phyloP scores from a whole-genome alignment of 2,329 filamentous ascomycete species.

The Colletotrichum neosansevieriae region DNA sequence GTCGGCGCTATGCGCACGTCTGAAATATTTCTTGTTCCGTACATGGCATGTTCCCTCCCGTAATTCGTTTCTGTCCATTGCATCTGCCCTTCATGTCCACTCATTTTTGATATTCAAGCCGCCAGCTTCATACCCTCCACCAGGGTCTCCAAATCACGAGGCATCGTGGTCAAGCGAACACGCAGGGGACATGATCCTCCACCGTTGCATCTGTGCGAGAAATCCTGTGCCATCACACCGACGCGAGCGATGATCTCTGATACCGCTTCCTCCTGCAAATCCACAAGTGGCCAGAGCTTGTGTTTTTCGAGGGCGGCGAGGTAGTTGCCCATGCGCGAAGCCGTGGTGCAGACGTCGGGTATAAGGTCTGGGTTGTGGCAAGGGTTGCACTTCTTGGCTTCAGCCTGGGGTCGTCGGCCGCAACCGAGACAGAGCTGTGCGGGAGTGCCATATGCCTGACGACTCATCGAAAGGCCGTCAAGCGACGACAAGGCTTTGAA shows the following conservation, averaged over 20 bases:
- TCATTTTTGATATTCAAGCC: no score
- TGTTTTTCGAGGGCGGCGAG: neutral
- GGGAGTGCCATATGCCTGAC: neutral
- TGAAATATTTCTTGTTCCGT: no score
- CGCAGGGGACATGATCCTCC: neutral
- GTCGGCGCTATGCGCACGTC: neutral
- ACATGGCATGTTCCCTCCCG: neutral
- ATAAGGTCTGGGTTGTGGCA: neutral
- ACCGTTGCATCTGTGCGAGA: neutral
- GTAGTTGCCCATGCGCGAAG: slow-evolving; percentile 19
- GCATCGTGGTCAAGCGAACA: no score
- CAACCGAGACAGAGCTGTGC: slow-evolving; percentile 5
- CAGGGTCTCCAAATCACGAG: no score
- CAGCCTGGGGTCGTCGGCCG: slow-evolving; percentile 5
- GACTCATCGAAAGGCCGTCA: no score
- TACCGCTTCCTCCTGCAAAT: neutral
- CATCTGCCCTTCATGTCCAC: no score
- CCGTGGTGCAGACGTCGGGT: slow-evolving; percentile 1
- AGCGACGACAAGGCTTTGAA: neutral
- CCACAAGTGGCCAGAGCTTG: neutral
- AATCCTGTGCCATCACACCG: neutral
- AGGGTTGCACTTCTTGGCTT: slow-evolving; percentile 14
- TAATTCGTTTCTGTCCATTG: no score
- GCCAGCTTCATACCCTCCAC: no score
- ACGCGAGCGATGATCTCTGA: neutral